phyloP scores from a whole-genome alignment of 768 basidiomycete genomes.

The Trametes elegans region DNA sequence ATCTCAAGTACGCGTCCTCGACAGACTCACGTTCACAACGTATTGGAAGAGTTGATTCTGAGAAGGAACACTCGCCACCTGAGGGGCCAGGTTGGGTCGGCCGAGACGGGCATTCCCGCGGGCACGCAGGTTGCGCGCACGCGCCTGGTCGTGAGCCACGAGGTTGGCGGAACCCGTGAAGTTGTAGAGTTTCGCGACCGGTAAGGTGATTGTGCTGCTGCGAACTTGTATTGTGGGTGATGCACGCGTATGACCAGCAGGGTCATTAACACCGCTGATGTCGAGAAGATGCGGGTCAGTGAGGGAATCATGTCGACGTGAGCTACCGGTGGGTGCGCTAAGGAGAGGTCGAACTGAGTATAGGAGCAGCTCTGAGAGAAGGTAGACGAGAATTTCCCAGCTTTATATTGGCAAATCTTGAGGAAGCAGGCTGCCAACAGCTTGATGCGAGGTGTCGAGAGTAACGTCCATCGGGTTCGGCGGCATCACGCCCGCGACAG shows the following conservation, averaged over 20 bases:
- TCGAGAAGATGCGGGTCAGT: background rate
- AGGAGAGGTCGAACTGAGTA: too few species aligned
- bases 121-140: constrained; percentile 41
- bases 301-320: background rate
- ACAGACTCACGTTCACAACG: constrained; percentile 18
- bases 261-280: background rate
- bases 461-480: too few species aligned
- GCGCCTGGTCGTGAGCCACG: constrained; percentile 44
- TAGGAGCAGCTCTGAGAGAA: too few species aligned
- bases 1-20: background rate
- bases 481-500: too few species aligned
- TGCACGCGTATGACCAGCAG: background rate
- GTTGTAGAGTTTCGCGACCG: constrained; percentile 50
- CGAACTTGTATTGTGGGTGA: constrained; percentile 18
- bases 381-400: too few species aligned
- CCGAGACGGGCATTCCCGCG: constrained; percentile 28
- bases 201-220: constrained; percentile 32
- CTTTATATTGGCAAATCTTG: too few species aligned
- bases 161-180: constrained; percentile 44
- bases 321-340: too few species aligned
- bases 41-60: constrained; percentile 40
- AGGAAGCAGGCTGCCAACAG: too few species aligned
- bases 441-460: too few species aligned
- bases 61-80: constrained; percentile 31
- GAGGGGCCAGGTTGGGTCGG: background rate